Percentiles rank a stretch among this genome's conserved stretches.
phyloP scores from a whole-genome alignment of 805 yeast species.

The Wickerhamomyces chambardii region DNA sequence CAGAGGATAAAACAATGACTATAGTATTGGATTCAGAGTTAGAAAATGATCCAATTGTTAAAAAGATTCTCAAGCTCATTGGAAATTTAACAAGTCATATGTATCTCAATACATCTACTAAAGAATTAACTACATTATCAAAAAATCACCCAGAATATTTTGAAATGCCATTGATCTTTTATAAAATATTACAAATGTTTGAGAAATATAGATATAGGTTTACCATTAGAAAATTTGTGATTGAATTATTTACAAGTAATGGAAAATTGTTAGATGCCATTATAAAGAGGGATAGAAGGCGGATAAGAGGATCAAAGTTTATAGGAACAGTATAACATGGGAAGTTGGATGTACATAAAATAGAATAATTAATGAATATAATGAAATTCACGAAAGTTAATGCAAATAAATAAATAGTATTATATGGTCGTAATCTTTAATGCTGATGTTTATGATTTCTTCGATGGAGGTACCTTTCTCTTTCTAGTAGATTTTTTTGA shows the following conservation, averaged over 20 bases:
- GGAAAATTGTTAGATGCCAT: slow-evolving; percentile 42
- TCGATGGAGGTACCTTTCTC: too few relatives aligned
- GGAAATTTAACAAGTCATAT: slow-evolving; percentile 51
- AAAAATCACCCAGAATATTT: slow-evolving; percentile 40
- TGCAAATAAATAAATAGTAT: too few relatives aligned
- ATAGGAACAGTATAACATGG: too few relatives aligned
- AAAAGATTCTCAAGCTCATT: slow-evolving; percentile 26
- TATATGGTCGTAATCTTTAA: too few relatives aligned
- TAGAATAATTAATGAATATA: too few relatives aligned
- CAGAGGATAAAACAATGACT: slow-evolving; percentile 3
- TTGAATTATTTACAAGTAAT: slow-evolving; percentile 49
- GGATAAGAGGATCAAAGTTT: slow-evolving; percentile 8
- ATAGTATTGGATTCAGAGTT: slow-evolving; percentile 5
- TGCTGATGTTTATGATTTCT: too few relatives aligned
- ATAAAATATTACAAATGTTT: slow-evolving; percentile 38
- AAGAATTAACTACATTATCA: slow-evolving; percentile 47
- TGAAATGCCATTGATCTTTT: slow-evolving; percentile 46
- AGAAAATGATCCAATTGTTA: slow-evolving; percentile 17
- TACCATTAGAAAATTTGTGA: slow-evolving; percentile 52
- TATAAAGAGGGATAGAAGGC: slow-evolving; percentile 33
- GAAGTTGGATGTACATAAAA: too few relatives aligned
- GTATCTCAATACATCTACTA: slow-evolving; percentile 42
- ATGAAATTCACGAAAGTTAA: too few relatives aligned
- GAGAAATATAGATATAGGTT: slow-evolving; percentile 53
- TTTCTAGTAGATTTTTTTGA: too few relatives aligned